phyloP scores from a whole-genome alignment of 257 asterid genomes.

The Handroanthus guayacan region DNA sequence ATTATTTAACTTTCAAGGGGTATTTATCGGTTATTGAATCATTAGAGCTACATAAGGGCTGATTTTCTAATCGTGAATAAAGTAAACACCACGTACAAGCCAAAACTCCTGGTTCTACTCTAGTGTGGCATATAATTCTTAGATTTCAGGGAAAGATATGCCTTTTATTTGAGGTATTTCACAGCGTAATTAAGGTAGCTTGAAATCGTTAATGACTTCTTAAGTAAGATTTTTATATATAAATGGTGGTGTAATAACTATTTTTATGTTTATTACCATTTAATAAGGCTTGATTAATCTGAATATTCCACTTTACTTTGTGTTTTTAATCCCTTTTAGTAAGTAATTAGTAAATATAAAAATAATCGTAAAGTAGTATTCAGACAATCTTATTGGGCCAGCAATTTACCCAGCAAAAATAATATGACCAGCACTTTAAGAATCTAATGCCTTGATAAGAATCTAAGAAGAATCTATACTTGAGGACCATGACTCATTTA shows the following conservation, averaged over 20 bases:
- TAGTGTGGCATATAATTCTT: background rate
- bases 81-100: background rate
- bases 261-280: background rate
- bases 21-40: no score
- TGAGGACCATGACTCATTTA: background rate
- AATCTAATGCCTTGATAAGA: background rate
- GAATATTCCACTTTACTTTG: background rate
- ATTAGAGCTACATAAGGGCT: no score
- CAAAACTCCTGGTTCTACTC: background rate
- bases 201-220: background rate
- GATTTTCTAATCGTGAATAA: no score
- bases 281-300: background rate
- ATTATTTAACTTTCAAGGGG: no score
- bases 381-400: conserved; percentile 6
- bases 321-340: background rate
- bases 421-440: background rate
- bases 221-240: background rate
- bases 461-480: background rate
- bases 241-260: background rate
- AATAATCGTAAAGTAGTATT: conserved; percentile 3
- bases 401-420: background rate
- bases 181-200: background rate
- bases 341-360: background rate
- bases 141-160: background rate
- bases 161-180: background rate